Conservation (phyloP, 371 early-diverging fungal genomes). For the Mortierella sp. region DNA sequence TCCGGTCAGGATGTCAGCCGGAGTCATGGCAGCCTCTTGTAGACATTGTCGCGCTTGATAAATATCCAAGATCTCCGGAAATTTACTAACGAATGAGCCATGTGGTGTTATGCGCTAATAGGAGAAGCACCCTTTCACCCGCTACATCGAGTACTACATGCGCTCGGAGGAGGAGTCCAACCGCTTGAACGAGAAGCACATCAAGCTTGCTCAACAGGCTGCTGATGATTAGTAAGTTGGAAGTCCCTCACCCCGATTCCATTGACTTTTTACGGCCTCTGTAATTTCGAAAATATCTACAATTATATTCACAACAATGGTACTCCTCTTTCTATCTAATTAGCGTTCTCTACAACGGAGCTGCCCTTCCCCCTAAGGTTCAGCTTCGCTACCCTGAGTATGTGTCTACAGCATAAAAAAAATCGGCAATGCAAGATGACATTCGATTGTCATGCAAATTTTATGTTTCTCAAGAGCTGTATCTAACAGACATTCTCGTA, state of each 20-base stretch:
- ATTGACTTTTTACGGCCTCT: too few relatives aligned
- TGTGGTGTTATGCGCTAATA: conserved; percentile 5
- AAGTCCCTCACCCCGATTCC: background rate
- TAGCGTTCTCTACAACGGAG: conserved; percentile 22
- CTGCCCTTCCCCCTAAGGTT: conserved; percentile 46
- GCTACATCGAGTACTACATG: conserved; percentile 59
- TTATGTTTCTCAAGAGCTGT: background rate
- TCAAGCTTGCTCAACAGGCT: conserved; percentile 37
- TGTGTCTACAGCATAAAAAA: background rate
- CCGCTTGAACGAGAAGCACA: conserved; percentile 52
- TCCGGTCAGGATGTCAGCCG: background rate
- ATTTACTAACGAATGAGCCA: background rate
- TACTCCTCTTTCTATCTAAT: background rate
- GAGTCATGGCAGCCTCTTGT: background rate
- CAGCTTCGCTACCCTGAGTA: conserved; percentile 55
- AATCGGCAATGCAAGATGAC: background rate
- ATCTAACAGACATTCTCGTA: background rate
- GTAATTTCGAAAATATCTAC: too few relatives aligned
- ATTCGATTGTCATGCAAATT: background rate
- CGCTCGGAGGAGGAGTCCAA: conserved; percentile 55
- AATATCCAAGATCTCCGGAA: background rate
- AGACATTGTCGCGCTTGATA: background rate
- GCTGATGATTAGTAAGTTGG: conserved; percentile 35
- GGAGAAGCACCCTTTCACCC: conserved; percentile 58
- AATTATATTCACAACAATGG: too few relatives aligned